Percentiles rank a stretch among this genome's conserved stretches.
Evolutionary conservation across 768 basidiomycete species (phyloP).

Genomic region (Mycena epipterygia): DNA sequence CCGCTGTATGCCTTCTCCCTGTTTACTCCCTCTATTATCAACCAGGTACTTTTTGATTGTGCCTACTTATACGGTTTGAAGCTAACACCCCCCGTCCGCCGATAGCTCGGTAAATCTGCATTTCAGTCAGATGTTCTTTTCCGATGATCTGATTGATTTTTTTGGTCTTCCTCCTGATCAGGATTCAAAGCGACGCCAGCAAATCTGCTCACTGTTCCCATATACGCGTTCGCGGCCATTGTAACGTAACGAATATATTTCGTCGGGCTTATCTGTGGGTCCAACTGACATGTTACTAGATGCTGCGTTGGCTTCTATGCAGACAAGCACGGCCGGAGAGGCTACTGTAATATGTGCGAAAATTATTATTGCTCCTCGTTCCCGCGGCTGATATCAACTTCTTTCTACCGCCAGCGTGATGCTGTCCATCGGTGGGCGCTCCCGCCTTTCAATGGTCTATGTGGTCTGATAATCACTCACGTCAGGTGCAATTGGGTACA

Average conservation of each 20-base stretch:
- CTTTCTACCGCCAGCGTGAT: slow-evolving; percentile 1
- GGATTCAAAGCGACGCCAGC: slow-evolving; percentile 76
- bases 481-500: slow-evolving; percentile 64
- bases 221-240: slow-evolving; percentile 81
- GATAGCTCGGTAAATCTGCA: slow-evolving; percentile 52
- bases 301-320: slow-evolving; percentile 31
- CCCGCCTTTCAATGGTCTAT: not conserved
- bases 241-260: slow-evolving; percentile 59
- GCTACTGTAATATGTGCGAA: slow-evolving; percentile 60
- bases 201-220: slow-evolving; percentile 83
- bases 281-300: not conserved
- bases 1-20: slow-evolving; percentile 66
- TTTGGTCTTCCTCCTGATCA: slow-evolving; percentile 30
- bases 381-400: not conserved
- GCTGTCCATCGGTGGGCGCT: slow-evolving; percentile 22
- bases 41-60: slow-evolving; percentile 56
- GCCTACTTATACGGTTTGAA: not conserved
- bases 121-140: too few relatives aligned
- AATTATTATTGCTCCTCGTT: not conserved
- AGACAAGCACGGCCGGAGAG: slow-evolving; percentile 55
- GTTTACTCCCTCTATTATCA: slow-evolving; percentile 69
- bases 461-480: not conserved
- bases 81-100: not conserved
- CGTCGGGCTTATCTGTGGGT: not conserved
- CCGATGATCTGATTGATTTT: not conserved